phyloP scores from a whole-genome alignment of 805 yeast species.

The Yarrowia keelungensis region DNA sequence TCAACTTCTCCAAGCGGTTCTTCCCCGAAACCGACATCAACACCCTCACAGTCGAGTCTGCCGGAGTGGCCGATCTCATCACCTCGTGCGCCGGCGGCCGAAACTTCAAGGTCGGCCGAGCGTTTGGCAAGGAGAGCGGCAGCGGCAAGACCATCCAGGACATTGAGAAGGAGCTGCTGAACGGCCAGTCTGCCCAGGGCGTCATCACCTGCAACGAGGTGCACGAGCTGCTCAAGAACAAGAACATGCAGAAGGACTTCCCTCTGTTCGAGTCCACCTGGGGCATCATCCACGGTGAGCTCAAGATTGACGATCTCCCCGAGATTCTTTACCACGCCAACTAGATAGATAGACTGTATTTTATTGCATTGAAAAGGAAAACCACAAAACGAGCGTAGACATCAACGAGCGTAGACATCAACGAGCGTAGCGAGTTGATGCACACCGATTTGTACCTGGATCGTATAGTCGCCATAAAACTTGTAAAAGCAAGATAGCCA shows the following conservation, averaged over 20 bases:
- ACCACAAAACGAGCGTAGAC: too few relatives aligned
- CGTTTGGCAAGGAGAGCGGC: slow-evolving; percentile 65
- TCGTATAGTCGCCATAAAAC: too few relatives aligned
- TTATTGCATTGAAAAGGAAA: slow-evolving; percentile 27
- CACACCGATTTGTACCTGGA: too few relatives aligned
- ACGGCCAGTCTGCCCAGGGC: slow-evolving; percentile 98
- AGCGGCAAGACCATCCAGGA: slow-evolving; percentile 77
- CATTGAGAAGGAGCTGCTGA: slow-evolving; percentile 83
- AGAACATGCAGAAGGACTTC: slow-evolving; percentile 67
- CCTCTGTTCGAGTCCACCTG: slow-evolving; percentile 84
- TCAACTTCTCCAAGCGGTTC: slow-evolving; percentile 81
- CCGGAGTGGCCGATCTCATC: slow-evolving; percentile 98
- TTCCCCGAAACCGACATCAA: slow-evolving; percentile 75
- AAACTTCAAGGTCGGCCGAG: slow-evolving; percentile 88
- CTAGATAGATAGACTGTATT: slow-evolving; percentile 37
- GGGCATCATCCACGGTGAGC: slow-evolving; percentile 77
- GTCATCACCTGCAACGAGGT: slow-evolving; percentile 90
- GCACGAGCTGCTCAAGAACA: slow-evolving; percentile 72
- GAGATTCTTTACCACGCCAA: slow-evolving; percentile 41
- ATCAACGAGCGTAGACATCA: background rate
- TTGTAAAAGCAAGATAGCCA: too few relatives aligned
- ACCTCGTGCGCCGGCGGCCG: slow-evolving; percentile 98
- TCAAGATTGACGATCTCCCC: slow-evolving; percentile 80
- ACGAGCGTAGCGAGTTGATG: background rate
- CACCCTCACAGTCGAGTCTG: slow-evolving; percentile 91